Base-by-base conservation (phyloP, 768 basidiomycete genomes). In the Mycena rebaudengoi region DNA sequence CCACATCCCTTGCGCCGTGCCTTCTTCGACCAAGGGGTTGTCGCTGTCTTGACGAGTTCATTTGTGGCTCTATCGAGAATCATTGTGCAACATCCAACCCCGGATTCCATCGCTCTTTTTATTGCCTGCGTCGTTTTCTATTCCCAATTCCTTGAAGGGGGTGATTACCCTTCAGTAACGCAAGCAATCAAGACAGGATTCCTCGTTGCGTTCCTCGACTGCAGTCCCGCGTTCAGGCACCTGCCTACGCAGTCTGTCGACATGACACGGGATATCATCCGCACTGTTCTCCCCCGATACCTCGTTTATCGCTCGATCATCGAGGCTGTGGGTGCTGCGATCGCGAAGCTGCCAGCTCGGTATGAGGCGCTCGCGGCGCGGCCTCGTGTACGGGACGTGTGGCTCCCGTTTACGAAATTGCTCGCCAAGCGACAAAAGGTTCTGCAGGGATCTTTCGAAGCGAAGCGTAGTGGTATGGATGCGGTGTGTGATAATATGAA, bases 261-360 rank as follows among this genome's bases (percentile, higher is more conserved):
- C 3, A 73, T 74, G 68, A 68, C 78, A 23, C 30, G 71, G 14
- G 50, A 57, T 2, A 66, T 78, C 33, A 20, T 81, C 10, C 50
- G 55, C 13, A 58, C 70, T 13, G 70, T 77, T 20, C 64, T 79
- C 5, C 75, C 76, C 5, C 70, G 64, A 28, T 81, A 80, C 49
- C 70, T 79, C 20, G 76, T 79, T 1, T 81, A 79, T 63, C 74
- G 76, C 5, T 78, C 76, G 20, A 77, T 80, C 25, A 67, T 79
- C 7, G 68, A 74, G 33, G 72, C 73, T 10, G 71, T 76, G 20
- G 71, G 74, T 33, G 44, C 63, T 0, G 64, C 74, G 13, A 70
- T 78, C 53, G 28, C 26, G 13, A 71, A 68, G 46, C 41, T 76
- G 16, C 65, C 70, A 14, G 68, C 71, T 13, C 66, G 72, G 37